phyloP scores from a whole-genome alignment of 345 rosid genomes.

The Populus ilicifolia region DNA sequence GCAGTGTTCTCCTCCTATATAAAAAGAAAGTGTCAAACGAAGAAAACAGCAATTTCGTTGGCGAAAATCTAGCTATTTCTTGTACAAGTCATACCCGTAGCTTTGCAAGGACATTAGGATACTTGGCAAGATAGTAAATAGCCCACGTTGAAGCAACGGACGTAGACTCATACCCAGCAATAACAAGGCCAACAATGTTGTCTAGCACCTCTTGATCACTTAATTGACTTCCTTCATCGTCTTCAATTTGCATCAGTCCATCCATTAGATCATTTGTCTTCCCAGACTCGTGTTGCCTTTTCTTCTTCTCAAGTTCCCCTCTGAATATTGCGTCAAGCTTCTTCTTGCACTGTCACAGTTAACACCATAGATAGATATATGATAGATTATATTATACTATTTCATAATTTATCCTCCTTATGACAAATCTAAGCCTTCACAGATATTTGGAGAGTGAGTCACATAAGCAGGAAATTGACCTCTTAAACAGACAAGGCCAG shows the following conservation, averaged over 20 bases:
- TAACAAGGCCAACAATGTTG: slow-evolving; percentile 31
- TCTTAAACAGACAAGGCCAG: no score
- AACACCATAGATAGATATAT: neutral
- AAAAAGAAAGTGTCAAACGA: neutral
- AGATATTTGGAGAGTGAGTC: neutral
- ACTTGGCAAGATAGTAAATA: slow-evolving; percentile 38
- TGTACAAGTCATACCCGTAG: slow-evolving; percentile 15
- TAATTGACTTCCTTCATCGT: slow-evolving; percentile 31
- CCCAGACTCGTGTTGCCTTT: slow-evolving; percentile 4
- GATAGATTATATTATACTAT: no score
- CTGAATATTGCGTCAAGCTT: slow-evolving; percentile 20
- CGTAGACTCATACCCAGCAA: slow-evolving; percentile 35
- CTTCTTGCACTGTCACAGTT: slow-evolving; percentile 21
- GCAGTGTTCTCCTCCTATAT: slow-evolving; percentile 40
- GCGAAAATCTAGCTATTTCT: neutral
- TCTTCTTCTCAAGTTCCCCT: slow-evolving; percentile 28
- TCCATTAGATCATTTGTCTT: slow-evolving; percentile 35
- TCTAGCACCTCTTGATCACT: slow-evolving; percentile 40
- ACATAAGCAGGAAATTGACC: no score
- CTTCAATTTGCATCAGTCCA: slow-evolving; percentile 33
- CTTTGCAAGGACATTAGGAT: slow-evolving; percentile 23
- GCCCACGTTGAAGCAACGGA: slow-evolving; percentile 38
- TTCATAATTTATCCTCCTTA: neutral
- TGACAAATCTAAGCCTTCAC: neutral
- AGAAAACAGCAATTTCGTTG: neutral